These are phyloP conservation scores for Zygosaccharomyces lentus DNA, from an alignment of 805 yeast genomes.

Conservation along the genomic window DNA sequence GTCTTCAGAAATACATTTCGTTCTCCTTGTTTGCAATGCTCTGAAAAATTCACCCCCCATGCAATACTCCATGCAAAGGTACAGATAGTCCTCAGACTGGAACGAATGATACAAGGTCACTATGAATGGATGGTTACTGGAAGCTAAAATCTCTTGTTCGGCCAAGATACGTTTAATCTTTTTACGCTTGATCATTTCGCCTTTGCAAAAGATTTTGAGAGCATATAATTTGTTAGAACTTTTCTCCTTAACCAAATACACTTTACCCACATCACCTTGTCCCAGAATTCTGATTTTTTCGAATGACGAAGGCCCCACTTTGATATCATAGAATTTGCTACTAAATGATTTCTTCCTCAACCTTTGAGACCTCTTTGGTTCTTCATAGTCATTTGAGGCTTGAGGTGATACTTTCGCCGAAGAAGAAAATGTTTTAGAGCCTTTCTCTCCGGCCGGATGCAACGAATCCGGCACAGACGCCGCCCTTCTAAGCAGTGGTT, in stretches of 20 bases:
- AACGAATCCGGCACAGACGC: conserved; percentile 79
- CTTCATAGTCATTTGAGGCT: conserved; percentile 13
- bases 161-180: conserved; percentile 93
- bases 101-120: conserved; percentile 95
- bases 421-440: conserved; percentile 10
- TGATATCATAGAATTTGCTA: conserved; percentile 66
- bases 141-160: conserved; percentile 93
- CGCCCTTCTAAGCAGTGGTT: conserved; percentile 56
- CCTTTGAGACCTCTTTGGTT: conserved; percentile 33
- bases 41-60: conserved; percentile 99
- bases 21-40: conserved; percentile 85
- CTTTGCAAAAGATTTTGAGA: conserved; percentile 83
- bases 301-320: conserved; percentile 81
- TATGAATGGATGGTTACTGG: conserved; percentile 94
- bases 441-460: conserved; percentile 26
- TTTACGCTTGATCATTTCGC: conserved; percentile 92
- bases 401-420: conserved; percentile 33
- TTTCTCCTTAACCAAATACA: conserved; percentile 84
- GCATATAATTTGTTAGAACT: conserved; percentile 74
- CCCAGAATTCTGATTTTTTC: conserved; percentile 89
- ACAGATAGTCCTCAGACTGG: conserved; percentile 87
- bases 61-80: conserved; percentile 96
- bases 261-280: conserved; percentile 97
- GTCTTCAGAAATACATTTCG: conserved; percentile 77
- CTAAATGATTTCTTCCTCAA: conserved; percentile 51